These are phyloP conservation scores for Eimeria tenella DNA, from an alignment of 169 alveolate genomes.

Conservation along the genomic window DNA sequence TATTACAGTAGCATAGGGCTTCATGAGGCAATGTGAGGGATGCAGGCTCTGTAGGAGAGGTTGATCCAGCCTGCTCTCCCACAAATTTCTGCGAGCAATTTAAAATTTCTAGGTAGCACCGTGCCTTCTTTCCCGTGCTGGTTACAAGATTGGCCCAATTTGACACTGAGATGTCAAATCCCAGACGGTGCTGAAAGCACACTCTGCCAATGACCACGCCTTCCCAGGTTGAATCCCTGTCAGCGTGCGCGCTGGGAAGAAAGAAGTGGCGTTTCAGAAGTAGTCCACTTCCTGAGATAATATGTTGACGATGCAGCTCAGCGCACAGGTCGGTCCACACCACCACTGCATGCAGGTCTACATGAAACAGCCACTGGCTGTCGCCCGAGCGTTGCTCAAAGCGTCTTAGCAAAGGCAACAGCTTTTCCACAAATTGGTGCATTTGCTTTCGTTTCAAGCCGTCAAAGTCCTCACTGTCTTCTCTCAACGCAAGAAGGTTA, in stretches of 20 bases:
- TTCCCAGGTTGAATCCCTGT: neutral
- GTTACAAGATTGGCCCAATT: slow-evolving; percentile 46
- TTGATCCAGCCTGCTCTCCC: neutral
- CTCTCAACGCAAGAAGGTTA: slow-evolving; percentile 73
- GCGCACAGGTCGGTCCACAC: slow-evolving; percentile 62
- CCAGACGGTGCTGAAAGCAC: slow-evolving; percentile 73
- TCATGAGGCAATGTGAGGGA: slow-evolving; percentile 42
- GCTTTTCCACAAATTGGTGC: slow-evolving; percentile 14
- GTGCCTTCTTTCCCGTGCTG: slow-evolving; percentile 53
- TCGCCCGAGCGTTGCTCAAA: slow-evolving; percentile 22
- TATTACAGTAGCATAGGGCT: slow-evolving; percentile 50
- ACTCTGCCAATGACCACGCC: slow-evolving; percentile 64
- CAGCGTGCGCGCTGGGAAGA: neutral
- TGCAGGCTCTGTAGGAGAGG: neutral
- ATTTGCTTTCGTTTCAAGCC: slow-evolving; percentile 67
- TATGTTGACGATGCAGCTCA: slow-evolving; percentile 61
- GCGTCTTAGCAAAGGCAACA: slow-evolving; percentile 28
- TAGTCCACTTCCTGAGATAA: slow-evolving; percentile 15
- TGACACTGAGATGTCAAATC: slow-evolving; percentile 3
- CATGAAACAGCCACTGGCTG: slow-evolving; percentile 39
- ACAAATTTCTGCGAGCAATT: neutral
- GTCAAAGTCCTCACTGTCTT: slow-evolving; percentile 38
- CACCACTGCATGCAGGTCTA: slow-evolving; percentile 63
- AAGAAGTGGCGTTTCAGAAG: neutral
- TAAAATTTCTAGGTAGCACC: slow-evolving; percentile 14